Evolutionary conservation across 495 filamentous ascomycete species (phyloP), one percentile per base, ranked within the genome.

Genomic region (Podospora pseudocomata): DNA sequence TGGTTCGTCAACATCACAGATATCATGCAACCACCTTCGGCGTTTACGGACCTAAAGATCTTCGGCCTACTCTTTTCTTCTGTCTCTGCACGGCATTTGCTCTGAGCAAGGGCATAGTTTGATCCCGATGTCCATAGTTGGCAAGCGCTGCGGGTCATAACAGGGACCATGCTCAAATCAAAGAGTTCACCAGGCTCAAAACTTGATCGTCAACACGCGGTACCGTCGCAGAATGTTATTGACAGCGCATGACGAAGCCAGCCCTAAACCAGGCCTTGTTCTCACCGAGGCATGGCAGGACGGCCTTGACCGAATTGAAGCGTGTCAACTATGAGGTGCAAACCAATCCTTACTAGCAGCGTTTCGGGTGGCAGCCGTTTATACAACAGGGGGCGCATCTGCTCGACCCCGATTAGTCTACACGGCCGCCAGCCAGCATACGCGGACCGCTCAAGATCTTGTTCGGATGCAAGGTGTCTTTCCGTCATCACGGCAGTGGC

Each of bases 351-450:
- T 49, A 23, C 20, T 26, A 16, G n/a, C 58, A 16, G 49, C 28
- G 49, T 49, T 49, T 63, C 44, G 18, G 63, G 39, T 49, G 39
- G 39, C 62, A 20, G 20, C 58, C 49, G 11, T 27, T 15, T 23
- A 23, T 30, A 49, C 11, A 39, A 39, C 34, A 68, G 5, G 65
- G n/a, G 60, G 23, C 16, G 39, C 49, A 19, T 16, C 54, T 58
- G 26, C 34, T 54, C 56, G 63, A 20, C 27, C 65, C 65, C n/a
- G 27, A 70, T 60, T 49, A 23, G 68, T 67, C 34, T 44, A 67
- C 19, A 66, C 63, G n/a, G 27, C 60, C 60, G 64, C 32, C 54
- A 54, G 34, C 32, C 4, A 32, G 13, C 27, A 62, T 64, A 62
- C 39, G 64, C 65, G 59, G 65, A 30, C 65, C 57, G 65, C 11